phyloP scores from a whole-genome alignment of 345 rosid species.

The Moricandia arvensis region DNA sequence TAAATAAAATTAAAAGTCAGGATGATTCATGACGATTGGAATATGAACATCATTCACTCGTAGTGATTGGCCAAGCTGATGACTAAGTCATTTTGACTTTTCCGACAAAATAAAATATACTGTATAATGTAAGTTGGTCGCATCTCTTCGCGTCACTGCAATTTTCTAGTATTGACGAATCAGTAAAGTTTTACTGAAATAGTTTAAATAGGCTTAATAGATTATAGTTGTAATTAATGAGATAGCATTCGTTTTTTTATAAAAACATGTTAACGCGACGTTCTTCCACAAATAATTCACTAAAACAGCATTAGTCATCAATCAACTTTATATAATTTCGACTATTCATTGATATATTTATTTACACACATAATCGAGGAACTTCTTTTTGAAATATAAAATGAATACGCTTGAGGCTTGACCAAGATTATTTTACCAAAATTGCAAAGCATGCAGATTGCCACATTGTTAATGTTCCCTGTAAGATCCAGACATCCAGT shows the following conservation, averaged over 20 bases:
- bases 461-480: not conserved
- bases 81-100: not conserved
- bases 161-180: not conserved
- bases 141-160: not conserved
- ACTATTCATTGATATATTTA: not conserved
- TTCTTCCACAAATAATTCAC: not conserved
- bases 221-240: too few relatives aligned
- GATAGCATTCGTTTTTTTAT: too few relatives aligned
- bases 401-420: not conserved
- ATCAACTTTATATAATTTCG: not conserved
- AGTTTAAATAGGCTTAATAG: too few relatives aligned
- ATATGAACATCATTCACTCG: not conserved
- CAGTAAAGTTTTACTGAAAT: not conserved
- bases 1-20: not conserved
- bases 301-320: not conserved
- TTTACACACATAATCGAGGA: not conserved
- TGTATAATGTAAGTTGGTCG: not conserved
- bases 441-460: slow-evolving; percentile 23
- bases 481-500: slow-evolving; percentile 6
- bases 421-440: not conserved
- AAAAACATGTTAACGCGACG: not conserved
- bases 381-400: not conserved
- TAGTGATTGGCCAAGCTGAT: not conserved
- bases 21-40: not conserved
- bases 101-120: not conserved